Conservation (phyloP, 257 asterid genomes). For the Solanum commersonii region DNA sequence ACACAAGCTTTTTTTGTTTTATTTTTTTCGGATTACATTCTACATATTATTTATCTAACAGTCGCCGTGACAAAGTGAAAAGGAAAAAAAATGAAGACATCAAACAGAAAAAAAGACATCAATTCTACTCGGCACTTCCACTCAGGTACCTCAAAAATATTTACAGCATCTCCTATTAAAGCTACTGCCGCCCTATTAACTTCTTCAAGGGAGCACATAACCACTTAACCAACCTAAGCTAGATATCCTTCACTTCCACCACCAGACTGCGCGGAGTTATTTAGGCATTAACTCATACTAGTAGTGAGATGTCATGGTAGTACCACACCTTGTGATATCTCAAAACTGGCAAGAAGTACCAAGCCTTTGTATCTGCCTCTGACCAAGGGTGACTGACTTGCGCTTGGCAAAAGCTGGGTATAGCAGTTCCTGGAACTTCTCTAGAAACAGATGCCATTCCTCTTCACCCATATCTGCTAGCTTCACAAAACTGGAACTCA, state of each 20-base stretch:
- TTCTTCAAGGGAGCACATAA: conserved; percentile 4
- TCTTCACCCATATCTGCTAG: conserved; percentile 76
- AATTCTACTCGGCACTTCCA: conserved; percentile 19
- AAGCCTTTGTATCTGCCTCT: conserved; percentile 84
- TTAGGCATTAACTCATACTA: conserved; percentile 11
- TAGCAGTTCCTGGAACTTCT: conserved; percentile 74
- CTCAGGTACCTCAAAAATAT: conserved; percentile 43
- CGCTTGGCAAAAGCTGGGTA: conserved; percentile 63
- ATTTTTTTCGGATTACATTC: conserved; percentile 13
- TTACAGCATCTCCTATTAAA: conserved; percentile 31
- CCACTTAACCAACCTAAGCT: conserved; percentile 30
- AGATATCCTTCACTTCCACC: conserved; percentile 23
- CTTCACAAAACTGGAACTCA: conserved; percentile 74
- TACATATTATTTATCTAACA: conserved; percentile 73
- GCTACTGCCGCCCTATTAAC: conserved; percentile 12
- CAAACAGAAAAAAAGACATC: conserved; percentile 12
- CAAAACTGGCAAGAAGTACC: conserved; percentile 99
- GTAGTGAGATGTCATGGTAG: conserved; percentile 5
- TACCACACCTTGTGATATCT: conserved; percentile 15
- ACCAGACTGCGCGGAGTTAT: conserved; percentile 25
- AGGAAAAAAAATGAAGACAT: neutral
- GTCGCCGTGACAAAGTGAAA: conserved; percentile 15
- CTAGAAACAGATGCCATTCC: conserved; percentile 74
- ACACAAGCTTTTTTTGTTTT: conserved; percentile 16
- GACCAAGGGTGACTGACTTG: conserved; percentile 44